phyloP scores from a whole-genome alignment of 495 filamentous ascomycete species.

The Lepraria neglecta region DNA sequence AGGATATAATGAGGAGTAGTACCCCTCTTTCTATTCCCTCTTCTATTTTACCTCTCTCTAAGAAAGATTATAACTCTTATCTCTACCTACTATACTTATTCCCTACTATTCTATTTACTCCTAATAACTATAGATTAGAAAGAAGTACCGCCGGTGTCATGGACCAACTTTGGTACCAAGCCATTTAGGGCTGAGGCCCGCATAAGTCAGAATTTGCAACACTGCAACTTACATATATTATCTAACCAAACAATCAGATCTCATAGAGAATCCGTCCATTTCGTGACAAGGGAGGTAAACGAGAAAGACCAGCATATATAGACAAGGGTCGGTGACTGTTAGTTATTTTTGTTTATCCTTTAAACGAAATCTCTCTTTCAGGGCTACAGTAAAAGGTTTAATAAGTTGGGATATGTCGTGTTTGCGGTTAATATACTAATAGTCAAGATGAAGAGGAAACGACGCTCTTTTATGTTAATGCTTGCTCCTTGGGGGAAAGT shows the following conservation, averaged over 20 bases:
- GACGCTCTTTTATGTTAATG: not conserved
- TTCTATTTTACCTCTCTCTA: not conserved
- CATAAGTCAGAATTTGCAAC: too few species aligned
- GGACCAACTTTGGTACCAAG: too few species aligned
- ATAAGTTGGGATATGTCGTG: not conserved
- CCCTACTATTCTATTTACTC: too few species aligned
- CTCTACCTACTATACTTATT: too few species aligned
- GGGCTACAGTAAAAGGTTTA: not conserved
- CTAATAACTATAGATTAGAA: too few species aligned
- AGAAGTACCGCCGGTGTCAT: too few species aligned
- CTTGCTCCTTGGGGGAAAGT: not conserved
- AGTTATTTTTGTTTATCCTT: conserved; percentile 1
- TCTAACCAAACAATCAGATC: too few species aligned
- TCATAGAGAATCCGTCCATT: too few species aligned
- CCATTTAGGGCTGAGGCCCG: too few species aligned
- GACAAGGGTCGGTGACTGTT: conserved; percentile 1
- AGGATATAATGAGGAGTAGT: not conserved
- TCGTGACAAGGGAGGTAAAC: not conserved
- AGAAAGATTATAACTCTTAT: not conserved
- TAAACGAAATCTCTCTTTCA: not conserved
- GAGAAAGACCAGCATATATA: not conserved
- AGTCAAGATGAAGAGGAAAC: not conserved
- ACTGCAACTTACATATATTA: too few species aligned
- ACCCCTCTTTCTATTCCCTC: not conserved
- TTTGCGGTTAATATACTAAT: too few species aligned